A percentile compares a stretch with the other conserved stretches of the same genome.
Conservation (phyloP, 768 basidiomycete species). For the Leccinum subgranulosum region DNA sequence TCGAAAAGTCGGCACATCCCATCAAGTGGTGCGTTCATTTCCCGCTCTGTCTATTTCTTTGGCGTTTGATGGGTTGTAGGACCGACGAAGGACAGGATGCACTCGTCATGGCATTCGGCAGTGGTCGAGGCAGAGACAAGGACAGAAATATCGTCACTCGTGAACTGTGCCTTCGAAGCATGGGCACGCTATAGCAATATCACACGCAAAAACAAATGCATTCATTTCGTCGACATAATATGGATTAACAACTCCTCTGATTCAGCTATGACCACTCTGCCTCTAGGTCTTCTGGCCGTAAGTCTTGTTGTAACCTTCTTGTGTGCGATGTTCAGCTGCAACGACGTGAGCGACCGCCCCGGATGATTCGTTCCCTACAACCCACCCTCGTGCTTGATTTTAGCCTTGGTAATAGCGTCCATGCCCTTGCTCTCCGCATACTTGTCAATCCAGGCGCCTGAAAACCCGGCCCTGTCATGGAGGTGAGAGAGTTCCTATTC, state of each 20-base stretch:
- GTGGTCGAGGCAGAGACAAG: constrained; percentile 68
- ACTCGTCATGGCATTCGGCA: constrained; percentile 72
- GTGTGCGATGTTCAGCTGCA: constrained; percentile 14
- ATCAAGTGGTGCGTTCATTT: constrained; percentile 67
- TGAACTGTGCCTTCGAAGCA: constrained; percentile 70
- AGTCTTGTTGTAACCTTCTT: neutral
- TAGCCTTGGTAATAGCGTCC: constrained; percentile 12
- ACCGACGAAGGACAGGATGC: constrained; percentile 80
- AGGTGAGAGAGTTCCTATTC: neutral
- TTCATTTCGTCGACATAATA: neutral
- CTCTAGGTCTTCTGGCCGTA: neutral
- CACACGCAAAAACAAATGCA: constrained; percentile 11
- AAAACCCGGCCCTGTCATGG: constrained; percentile 21
- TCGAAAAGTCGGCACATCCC: constrained; percentile 76
- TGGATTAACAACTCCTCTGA: neutral
- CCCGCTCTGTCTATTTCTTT: neutral
- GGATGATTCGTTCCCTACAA: neutral
- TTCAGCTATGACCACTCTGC: constrained; percentile 18
- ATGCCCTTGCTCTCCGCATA: constrained; percentile 25
- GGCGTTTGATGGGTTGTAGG: constrained; percentile 43
- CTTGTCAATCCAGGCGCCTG: constrained; percentile 27
- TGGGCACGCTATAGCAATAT: constrained; percentile 52
- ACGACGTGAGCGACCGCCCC: neutral
- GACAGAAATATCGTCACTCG: constrained; percentile 68
- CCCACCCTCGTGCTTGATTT: constrained; percentile 25